Base-by-base conservation (phyloP, 1,284 basidiomycete genomes). In the Ceratobasidium theobromae region DNA sequence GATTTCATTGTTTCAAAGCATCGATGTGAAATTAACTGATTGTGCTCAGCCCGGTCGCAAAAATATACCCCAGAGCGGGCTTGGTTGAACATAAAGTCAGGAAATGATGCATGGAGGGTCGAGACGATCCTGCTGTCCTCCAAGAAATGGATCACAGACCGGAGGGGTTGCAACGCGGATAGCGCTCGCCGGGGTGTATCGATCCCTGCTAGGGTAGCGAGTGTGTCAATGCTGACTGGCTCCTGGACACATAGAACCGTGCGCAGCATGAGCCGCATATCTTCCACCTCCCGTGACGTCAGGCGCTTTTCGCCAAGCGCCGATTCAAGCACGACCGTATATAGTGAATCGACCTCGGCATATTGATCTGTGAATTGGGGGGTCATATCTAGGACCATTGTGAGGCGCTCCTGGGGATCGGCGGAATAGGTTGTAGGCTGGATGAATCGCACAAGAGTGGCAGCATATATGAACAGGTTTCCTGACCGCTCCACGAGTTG, bases 221-320 rank as follows among this genome's bases (percentile, higher is more conserved):
- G 16, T 23, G 55, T 48, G 8, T 6, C 8, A 38, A 38, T 38
- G 8, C 8, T 38, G 28, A 58, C 5, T 18, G 55, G 55, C 21
- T 58, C 55, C 27, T 23, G 25, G 3, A 43, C 55, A 18, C 55
- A 58, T 18, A 58, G 9, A 14, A 58, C 55, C 1, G 43, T 58
- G 0, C 18, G 30, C 14, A 58, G 41, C 55, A 58, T 18, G 5
- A 25, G 16, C 18, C 1, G 9, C 55, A 58, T 58, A 14, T 45
- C 55, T 1, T 58, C 18, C 16, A 21, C 5, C 41, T 58, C 55
- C 3, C 8, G 1, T 11, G 4, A 18, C 25, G 21, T 32, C 3
- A 58, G 41, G 6, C 21, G 4, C 16, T 28, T 27, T 16, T 58
- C 30, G 3, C 35, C 28, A 9, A 58, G 27, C 3, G 55, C 41